Conservation (phyloP, 371 early-diverging fungal genomes). For the Batkoa obscura region DNA sequence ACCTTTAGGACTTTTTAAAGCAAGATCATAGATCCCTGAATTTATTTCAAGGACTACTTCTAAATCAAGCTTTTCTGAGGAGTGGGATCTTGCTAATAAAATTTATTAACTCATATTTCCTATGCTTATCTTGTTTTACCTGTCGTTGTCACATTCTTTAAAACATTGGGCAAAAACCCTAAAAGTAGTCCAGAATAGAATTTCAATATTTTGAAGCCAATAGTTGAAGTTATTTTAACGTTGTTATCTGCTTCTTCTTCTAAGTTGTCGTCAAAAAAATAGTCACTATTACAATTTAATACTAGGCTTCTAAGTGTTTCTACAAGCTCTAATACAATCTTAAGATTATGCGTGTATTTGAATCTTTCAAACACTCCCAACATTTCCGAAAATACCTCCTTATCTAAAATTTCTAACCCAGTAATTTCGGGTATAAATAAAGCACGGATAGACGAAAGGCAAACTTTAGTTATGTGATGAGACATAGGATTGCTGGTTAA, state of each 20-base stretch:
- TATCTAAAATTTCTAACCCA: slow-evolving; percentile 18
- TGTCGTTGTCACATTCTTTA: neutral
- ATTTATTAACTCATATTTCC: neutral
- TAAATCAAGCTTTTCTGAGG: neutral
- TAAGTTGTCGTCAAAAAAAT: neutral
- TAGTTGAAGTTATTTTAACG: neutral
- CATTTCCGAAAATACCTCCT: slow-evolving; percentile 36
- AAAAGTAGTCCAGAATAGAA: slow-evolving; percentile 4
- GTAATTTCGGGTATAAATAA: slow-evolving; percentile 21
- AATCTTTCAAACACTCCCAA: slow-evolving; percentile 38
- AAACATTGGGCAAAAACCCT: neutral
- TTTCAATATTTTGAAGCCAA: neutral
- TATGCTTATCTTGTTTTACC: too few relatives aligned
- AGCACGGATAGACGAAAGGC: slow-evolving; percentile 18
- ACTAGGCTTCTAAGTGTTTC: neutral
- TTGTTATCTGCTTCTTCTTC: neutral
- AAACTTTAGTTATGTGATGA: slow-evolving; percentile 14
- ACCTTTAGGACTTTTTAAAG: neutral
- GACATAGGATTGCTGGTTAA: slow-evolving; percentile 14
- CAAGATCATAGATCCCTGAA: neutral
- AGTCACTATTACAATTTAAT: neutral
- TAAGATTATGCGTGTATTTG: slow-evolving; percentile 1
- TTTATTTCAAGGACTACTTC: neutral
- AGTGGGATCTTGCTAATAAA: neutral
- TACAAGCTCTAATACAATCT: neutral